phyloP scores from a whole-genome alignment of 352 stramenopile genomes.

The Pythium rhizo-oryzae region DNA sequence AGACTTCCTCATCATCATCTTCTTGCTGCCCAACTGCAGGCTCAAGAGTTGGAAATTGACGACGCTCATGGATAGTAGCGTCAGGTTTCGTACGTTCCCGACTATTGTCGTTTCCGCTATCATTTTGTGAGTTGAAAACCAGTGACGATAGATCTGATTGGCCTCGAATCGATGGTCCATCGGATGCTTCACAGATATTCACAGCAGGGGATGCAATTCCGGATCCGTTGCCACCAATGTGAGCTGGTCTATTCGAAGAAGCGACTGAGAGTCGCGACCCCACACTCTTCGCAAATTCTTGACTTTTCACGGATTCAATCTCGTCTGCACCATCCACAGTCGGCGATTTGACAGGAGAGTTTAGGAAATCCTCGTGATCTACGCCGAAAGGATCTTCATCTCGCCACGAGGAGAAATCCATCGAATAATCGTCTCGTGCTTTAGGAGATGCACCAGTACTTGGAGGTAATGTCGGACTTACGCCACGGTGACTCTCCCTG shows the following conservation, averaged over 20 bases:
- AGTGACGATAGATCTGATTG: constrained; percentile 10
- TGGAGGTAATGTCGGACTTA: not conserved
- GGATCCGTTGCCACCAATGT: not conserved
- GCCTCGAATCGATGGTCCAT: not conserved
- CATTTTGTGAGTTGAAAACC: not conserved
- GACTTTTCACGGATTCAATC: constrained; percentile 14
- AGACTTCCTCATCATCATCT: constrained; percentile 41
- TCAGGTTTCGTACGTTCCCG: not conserved
- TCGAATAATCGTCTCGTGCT: constrained; percentile 20
- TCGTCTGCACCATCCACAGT: constrained; percentile 9
- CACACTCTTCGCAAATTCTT: constrained; percentile 10
- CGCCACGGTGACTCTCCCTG: not conserved
- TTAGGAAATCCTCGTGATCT: constrained; percentile 12
- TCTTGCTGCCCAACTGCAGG: not conserved
- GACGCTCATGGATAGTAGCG: not conserved
- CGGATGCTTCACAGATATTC: constrained; percentile 2
- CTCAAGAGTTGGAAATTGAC: not conserved
- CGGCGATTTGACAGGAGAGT: not conserved
- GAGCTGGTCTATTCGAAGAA: not conserved
- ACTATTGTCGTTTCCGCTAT: not conserved
- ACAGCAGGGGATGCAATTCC: not conserved
- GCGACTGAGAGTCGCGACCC: constrained; percentile 1
- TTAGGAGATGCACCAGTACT: constrained; percentile 2
- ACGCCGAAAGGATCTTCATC: constrained; percentile 39
- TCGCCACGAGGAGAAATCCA: constrained; percentile 34